These are phyloP conservation scores for Wickerhamiella sorbophila DNA, from an alignment of 805 yeast species.

Conservation along the genomic window DNA sequence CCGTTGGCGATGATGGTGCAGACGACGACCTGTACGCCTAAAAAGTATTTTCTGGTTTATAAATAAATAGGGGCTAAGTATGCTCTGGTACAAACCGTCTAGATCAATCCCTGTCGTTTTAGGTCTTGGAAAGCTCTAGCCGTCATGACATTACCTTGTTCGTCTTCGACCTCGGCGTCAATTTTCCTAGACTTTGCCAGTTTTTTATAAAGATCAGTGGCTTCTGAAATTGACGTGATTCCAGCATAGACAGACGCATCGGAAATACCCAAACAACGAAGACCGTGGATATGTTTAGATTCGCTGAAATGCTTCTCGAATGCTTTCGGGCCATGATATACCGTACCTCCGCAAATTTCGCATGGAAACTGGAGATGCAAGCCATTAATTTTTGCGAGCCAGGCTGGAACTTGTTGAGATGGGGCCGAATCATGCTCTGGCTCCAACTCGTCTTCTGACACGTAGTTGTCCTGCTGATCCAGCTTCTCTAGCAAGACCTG, in stretches of 20 bases:
- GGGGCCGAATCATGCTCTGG: conserved; percentile 30
- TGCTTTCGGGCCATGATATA: conserved; percentile 56
- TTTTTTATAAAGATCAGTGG: conserved; percentile 34
- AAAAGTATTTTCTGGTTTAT: neutral
- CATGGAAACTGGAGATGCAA: conserved; percentile 57
- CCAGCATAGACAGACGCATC: conserved; percentile 44
- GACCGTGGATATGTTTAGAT: conserved; percentile 55
- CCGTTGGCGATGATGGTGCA: conserved; percentile 37
- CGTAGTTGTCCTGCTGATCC: conserved; percentile 13
- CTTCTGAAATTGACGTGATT: conserved; percentile 55
- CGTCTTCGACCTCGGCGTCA: conserved; percentile 76
- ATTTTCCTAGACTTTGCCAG: conserved; percentile 27
- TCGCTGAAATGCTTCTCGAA: conserved; percentile 68
- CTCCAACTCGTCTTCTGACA: conserved; percentile 22
- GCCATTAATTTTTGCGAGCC: conserved; percentile 88
- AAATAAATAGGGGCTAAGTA: neutral
- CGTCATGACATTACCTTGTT: conserved; percentile 84
- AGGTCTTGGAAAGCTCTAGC: conserved; percentile 70
- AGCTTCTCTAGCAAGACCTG: conserved; percentile 28
- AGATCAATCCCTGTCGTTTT: conserved; percentile 74
- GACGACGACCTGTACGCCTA: conserved; percentile 49
- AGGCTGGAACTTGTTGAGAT: conserved; percentile 66
- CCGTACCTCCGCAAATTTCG: conserved; percentile 71
- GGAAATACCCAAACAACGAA: conserved; percentile 57
- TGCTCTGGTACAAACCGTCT: conserved; percentile 4